Percentiles rank a stretch among this genome's conserved stretches.
These are phyloP conservation scores for Colletotrichum sp. DNA, from an alignment of 2,329 filamentous ascomycete species.

Conservation along the genomic window DNA sequence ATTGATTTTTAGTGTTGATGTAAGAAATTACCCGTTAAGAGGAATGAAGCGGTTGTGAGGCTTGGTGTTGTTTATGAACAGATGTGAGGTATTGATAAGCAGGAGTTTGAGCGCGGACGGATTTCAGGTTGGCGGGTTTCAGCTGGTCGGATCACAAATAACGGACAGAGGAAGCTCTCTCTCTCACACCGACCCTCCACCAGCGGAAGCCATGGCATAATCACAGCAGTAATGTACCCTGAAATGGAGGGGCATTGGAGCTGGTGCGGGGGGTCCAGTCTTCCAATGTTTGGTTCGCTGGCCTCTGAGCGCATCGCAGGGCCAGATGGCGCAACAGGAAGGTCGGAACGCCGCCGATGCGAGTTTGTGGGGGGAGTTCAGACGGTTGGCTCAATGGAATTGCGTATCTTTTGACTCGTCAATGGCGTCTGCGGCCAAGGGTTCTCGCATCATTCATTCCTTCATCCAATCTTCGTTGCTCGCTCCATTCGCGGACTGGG, in stretches of 20 bases:
- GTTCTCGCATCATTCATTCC: not conserved
- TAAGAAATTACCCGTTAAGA: not conserved
- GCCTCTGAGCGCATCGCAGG: conserved; percentile 15
- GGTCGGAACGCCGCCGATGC: conserved; percentile 13
- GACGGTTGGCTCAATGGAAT: not conserved
- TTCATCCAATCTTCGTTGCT: not conserved
- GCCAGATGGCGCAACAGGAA: conserved; percentile 17
- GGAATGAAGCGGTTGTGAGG: not conserved
- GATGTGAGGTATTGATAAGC: not conserved
- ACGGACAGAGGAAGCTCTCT: not conserved
- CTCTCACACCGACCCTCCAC: not conserved
- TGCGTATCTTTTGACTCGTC: not conserved
- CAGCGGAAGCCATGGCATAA: not conserved
- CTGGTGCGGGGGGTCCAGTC: not conserved
- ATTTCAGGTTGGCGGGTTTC: not conserved
- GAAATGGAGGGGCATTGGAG: not conserved
- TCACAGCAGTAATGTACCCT: not conserved
- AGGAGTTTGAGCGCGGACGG: not conserved
- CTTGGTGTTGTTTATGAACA: not conserved
- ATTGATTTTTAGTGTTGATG: not conserved
- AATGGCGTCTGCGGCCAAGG: not conserved
- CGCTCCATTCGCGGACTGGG: not conserved
- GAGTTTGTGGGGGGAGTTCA: not conserved
- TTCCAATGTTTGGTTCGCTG: not conserved
- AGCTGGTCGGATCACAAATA: not conserved